These are phyloP conservation scores for Lunasporangiospora selenospora DNA, from an alignment of 192 early-diverging fungal genomes.

Conservation along the genomic window DNA sequence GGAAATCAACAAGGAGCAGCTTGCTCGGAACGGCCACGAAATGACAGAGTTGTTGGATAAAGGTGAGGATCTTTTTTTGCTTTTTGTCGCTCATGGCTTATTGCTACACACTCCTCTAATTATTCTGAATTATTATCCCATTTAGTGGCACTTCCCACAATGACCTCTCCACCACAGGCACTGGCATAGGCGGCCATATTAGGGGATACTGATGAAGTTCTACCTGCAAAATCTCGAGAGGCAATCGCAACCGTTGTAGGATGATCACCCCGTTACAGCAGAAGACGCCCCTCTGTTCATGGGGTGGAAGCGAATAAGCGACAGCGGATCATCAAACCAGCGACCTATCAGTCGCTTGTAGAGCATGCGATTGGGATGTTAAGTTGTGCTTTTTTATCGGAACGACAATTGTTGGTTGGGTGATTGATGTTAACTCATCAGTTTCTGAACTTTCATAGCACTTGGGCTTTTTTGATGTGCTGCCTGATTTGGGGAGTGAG, in stretches of 20 bases:
- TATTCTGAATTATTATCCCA: slow-evolving; percentile 1
- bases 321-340: no score
- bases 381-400: neutral
- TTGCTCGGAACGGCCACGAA: slow-evolving; percentile 2
- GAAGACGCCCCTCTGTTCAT: no score
- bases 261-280: slow-evolving; percentile 2
- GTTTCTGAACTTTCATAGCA: no score
- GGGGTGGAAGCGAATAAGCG: no score
- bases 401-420: slow-evolving; percentile 1
- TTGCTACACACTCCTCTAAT: neutral
- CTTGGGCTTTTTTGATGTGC: slow-evolving; percentile 3
- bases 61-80: no score
- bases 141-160: slow-evolving; percentile 4
- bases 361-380: no score
- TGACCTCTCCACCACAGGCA: slow-evolving; percentile 4
- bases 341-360: no score
- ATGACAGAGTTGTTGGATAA: no score
- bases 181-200: slow-evolving; percentile 1
- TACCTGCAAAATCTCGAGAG: no score
- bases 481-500: slow-evolving; percentile 3
- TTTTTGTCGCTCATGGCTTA: no score
- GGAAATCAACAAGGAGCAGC: no score
- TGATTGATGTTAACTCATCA: slow-evolving; percentile 4
- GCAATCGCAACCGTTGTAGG: no score
- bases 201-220: slow-evolving; percentile 1